Evolutionary conservation across 208 protist genomes (phyloP), one percentile per base, ranked within the genome.

Genomic region (Trypanosomatidae sp.): DNA sequence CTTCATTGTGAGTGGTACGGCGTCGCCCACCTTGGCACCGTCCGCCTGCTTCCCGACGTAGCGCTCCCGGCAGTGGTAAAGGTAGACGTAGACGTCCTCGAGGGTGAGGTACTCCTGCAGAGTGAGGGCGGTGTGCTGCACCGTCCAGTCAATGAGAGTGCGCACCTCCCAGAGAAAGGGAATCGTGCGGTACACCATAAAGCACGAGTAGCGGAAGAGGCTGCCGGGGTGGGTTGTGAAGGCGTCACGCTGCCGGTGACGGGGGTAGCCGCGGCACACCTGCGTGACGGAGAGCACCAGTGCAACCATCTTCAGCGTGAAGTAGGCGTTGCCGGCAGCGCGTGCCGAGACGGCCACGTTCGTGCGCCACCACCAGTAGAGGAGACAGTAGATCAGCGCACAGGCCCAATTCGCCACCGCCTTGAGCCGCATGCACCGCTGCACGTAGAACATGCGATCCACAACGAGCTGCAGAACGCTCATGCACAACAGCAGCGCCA

Each of bases 141-240:
- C 84, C 3, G 84, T 86, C 93, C 91, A 97, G 78, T 97, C 93
- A 13, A 93, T 79, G 41, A 95, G 56, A 17, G 81, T 85, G 22
- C 88, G 81, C 46, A 88, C 47, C 78, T 97, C 92, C 83, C 84
- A 93, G 0, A 97, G 66, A 66, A 97, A 97, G 12, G 92, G 92
- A 25, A 95, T 71, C 6, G 78, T 66, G 41, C 89, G 82, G 64
- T 83, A 91, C 15, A 81, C 59, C 33, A 43, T 66, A 77, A 95
- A 95, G 46, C 78, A 67, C 17, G 33, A 58, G 69, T 71, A 79
- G 67, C 75, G 67, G 43, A 68, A 43, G n/a, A 82, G 75, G 33
- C 75, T 83, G 53, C 84, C 78, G 13, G 76, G 71, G 39, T 80
- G 79, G 19, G 76, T 64, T 19, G 85, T 89, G 73, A 94, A 91